Base-by-base conservation (phyloP, 148 eudicot genomes). In the Silene uniflora region DNA sequence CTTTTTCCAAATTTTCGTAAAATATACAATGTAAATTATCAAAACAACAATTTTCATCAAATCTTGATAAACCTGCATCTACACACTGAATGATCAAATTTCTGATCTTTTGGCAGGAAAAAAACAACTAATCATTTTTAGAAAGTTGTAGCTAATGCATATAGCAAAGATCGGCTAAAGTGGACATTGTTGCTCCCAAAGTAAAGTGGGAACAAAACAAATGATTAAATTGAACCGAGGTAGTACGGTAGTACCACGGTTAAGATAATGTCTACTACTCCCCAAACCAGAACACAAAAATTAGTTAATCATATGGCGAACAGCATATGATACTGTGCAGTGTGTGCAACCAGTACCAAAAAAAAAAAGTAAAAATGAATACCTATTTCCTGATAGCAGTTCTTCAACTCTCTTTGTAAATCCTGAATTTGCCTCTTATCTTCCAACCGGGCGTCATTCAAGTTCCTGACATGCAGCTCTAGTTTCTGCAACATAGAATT, bases 311-410 rank as follows among this genome's bases (percentile, higher is more conserved):
- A 58, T 11, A 62, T 9, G 23, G 32, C 62, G 11, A 10, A 60
- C 64, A 63, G 62, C 74, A 71, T 62, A 47, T 32, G 24, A 59
- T 7, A 62, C 16, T 56, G 56, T 42, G 19, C 14, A 54, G 27
- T 22, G 60, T 64, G 29, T 32, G 60, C 21, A 59, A 46, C 46
- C 69, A 44, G 67, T 55, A 27, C 17, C 17, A 12, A 52, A 13
- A 19, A 1, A 65, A n/a, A 22, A 18, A 69, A n/a, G 8, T 13
- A 35, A 63, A 78, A 60, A 21, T 27, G n/a, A 69, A 49, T 83
- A 92, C 97, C 95, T 79, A 92, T 86, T 85, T 92, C 95, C 79
- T 88, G 89, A 79, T 78, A 81, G 75, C 91, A 87, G 72, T 85
- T 87, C 47, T 80, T 81, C 77, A 88, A 79, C 72, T 92, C 89